Conservation (phyloP, 257 asterid species). For the Solanum gracilifrons region DNA sequence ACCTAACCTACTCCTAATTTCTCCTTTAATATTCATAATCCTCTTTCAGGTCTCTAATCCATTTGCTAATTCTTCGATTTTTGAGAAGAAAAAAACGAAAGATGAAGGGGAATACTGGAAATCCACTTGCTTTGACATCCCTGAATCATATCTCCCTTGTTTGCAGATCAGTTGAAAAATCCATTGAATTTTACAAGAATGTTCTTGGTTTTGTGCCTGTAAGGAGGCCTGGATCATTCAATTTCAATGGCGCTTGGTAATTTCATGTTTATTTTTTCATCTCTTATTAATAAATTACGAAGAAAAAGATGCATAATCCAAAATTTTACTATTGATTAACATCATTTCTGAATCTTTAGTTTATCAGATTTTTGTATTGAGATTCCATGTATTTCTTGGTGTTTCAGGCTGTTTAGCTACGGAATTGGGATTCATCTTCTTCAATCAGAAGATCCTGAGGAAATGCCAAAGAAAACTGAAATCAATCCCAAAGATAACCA, state of each 20-base stretch:
- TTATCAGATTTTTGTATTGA: neutral
- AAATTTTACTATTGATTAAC: neutral
- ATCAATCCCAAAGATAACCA: slow-evolving; percentile 93
- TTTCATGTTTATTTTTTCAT: neutral
- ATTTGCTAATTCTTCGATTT: neutral
- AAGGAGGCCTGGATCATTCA: slow-evolving; percentile 77
- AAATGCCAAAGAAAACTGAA: slow-evolving; percentile 50
- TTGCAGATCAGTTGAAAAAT: slow-evolving; percentile 74
- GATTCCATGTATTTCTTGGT: neutral
- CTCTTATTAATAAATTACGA: neutral
- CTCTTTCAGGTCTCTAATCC: neutral
- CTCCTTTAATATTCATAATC: neutral
- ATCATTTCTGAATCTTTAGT: neutral
- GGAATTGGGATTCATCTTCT: slow-evolving; percentile 89
- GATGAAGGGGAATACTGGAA: slow-evolving; percentile 53
- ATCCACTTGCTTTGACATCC: slow-evolving; percentile 73
- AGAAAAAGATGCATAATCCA: neutral
- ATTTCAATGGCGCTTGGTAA: slow-evolving; percentile 93
- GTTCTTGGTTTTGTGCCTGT: slow-evolving; percentile 87
- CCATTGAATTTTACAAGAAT: slow-evolving; percentile 57
- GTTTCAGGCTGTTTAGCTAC: slow-evolving; percentile 74
- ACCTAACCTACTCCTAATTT: neutral
- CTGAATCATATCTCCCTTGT: slow-evolving; percentile 81
- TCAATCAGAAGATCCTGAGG: slow-evolving; percentile 67
- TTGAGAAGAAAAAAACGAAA: neutral